Base-by-base conservation (phyloP, 352 stramenopile species). In the Phytophthora capsici region DNA sequence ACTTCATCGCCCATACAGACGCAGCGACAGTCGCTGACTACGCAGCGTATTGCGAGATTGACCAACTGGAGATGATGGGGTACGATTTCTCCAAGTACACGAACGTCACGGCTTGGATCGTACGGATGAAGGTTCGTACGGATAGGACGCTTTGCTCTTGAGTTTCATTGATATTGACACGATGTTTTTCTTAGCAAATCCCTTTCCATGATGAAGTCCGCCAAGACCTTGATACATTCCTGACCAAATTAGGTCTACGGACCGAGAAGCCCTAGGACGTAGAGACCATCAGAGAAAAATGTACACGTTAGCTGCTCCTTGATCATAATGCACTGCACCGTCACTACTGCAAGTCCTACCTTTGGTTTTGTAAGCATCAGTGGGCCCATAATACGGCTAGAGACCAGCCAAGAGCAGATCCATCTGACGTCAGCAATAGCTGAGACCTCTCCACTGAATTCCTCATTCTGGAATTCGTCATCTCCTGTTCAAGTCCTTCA, bases 21-120 rank as follows among this genome's bases (percentile, higher is more conserved):
- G 23, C 43, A 4, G 71, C 76, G 0, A 88, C 80, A 25, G 46
- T 88, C 36, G 80, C 76, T 0, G 80, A 89, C 64, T 76, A 76
- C 23, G 61, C 62, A 4, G 50, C 63, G 32, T 86, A 89, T 66
- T 88, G 78, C 45, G 78, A 89, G 69, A 71, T 78, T 44, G 80
- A 85, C 46, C 80, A 88, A 58, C 56, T 88, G 3, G 68, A 88
- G 50, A 60, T 69, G 22, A 78, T 83, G 46, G 67, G 60, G 16
- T 73, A 79, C 53, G 63, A 86, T 28, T 76, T 86, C 19, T 14
- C 44, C 37, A 76, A 77, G 61, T 88, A 75, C 48, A 55, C 68
- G 0, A 79, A 77, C 25, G 75, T 77, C 4, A 46, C 51, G 28
- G 71, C 73, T 1, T 88, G 78, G 78, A 53, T 88, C 26, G 38